Evolutionary conservation across 345 rosid species (phyloP).

Genomic region (Diplotaxis tenuifolia): DNA sequence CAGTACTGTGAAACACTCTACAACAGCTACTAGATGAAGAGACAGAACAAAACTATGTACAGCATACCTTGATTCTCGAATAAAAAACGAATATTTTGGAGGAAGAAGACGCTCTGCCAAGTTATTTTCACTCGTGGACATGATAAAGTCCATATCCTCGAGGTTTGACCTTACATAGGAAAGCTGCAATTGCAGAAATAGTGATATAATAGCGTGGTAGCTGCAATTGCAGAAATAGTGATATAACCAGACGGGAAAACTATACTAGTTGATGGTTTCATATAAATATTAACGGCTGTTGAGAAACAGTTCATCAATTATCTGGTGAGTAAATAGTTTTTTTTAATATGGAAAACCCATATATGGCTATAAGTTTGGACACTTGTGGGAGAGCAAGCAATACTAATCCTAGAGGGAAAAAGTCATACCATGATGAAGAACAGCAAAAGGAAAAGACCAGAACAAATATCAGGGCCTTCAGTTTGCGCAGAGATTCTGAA

Average conservation of each 20-base stretch:
- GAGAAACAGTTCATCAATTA: conserved; percentile 4
- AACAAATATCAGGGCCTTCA: conserved; percentile 75
- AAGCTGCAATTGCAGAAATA: conserved; percentile 56
- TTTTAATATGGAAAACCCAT: neutral
- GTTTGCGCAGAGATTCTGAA: conserved; percentile 66
- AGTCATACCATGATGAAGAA: conserved; percentile 80
- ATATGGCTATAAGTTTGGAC: conserved; percentile 2
- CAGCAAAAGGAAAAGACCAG: conserved; percentile 70
- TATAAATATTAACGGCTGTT: conserved; percentile 10
- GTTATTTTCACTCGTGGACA: conserved; percentile 69
- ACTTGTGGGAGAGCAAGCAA: conserved; percentile 17
- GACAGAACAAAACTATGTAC: neutral
- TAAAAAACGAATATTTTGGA: conserved; percentile 84
- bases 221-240: conserved; percentile 43
- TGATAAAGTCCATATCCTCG: conserved; percentile 91
- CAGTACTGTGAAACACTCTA: conserved; percentile 15
- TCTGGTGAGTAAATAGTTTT: conserved; percentile 9
- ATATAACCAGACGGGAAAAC: conserved; percentile 17
- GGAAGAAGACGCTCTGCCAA: conserved; percentile 92
- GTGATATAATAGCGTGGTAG: conserved; percentile 4
- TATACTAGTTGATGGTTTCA: conserved; percentile 19
- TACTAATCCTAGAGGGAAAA: conserved; percentile 9
- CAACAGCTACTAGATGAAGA: conserved; percentile 12
- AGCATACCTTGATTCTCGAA: conserved; percentile 81
- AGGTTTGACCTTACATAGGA: conserved; percentile 72